A percentile compares a stretch with the other conserved stretches of the same genome.
Evolutionary conservation across 2,329 filamentous ascomycete species (phyloP).

Genomic region (Aspergillus fumigatus): DNA sequence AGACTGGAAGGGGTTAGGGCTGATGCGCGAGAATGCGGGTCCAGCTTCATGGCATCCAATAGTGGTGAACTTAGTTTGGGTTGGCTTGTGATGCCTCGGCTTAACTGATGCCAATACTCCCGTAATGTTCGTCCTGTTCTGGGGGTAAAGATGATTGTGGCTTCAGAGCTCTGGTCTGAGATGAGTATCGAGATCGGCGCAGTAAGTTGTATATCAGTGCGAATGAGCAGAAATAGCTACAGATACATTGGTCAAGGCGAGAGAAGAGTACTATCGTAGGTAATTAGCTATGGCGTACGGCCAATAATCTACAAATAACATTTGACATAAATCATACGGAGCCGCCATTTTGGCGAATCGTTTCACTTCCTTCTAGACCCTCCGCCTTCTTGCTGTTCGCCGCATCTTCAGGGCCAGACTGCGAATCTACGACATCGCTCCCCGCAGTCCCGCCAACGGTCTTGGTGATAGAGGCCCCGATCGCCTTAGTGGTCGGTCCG

Average conservation of each 20-base stretch:
- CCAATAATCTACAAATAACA: not conserved
- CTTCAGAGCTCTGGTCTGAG: not conserved
- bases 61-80: not conserved
- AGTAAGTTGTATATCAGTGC: not conserved
- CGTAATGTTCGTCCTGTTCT: not conserved
- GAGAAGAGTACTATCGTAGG: not conserved
- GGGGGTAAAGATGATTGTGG: not conserved
- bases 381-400: not conserved
- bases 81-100: constrained; percentile 10
- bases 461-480: constrained; percentile 15
- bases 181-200: not conserved
- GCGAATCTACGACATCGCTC: constrained; percentile 6
- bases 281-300: not conserved
- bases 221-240: not conserved
- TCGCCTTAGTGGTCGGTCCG: constrained; percentile 13
- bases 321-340: not conserved
- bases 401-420: constrained; percentile 5
- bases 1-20: not conserved
- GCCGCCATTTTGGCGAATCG: not conserved
- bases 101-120: not conserved
- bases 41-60: not conserved
- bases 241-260: not conserved
- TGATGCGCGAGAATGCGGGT: not conserved
- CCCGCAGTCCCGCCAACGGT: constrained; percentile 17
- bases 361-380: not conserved